Evolutionary conservation across 2,329 filamentous ascomycete genomes (phyloP).

Genomic region (Fusarium sp.): DNA sequence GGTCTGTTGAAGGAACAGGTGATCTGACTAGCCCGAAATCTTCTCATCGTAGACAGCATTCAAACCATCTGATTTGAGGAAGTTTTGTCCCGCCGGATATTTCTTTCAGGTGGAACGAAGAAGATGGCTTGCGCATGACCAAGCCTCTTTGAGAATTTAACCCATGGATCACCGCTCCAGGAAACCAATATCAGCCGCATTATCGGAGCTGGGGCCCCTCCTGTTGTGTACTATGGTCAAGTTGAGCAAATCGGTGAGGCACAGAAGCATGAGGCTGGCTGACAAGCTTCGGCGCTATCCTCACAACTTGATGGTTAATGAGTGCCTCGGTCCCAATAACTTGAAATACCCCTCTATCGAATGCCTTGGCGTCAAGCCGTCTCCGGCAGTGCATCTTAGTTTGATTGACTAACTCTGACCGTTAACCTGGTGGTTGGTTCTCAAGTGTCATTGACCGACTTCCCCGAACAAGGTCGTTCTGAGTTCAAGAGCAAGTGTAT

Average conservation of each 20-base stretch:
- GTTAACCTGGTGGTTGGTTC: conserved; percentile 3
- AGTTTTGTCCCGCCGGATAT: background rate
- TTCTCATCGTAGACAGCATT: background rate
- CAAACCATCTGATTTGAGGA: conserved; percentile 1
- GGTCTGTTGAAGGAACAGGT: background rate
- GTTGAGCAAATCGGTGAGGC: conserved; percentile 13
- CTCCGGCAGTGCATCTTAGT: conserved; percentile 2
- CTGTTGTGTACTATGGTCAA: background rate
- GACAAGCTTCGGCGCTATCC: conserved; percentile 9
- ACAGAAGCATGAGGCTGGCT: conserved; percentile 28
- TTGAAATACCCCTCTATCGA: conserved; percentile 1
- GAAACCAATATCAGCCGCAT: conserved; percentile 12
- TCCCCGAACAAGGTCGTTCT: background rate
- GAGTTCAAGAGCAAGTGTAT: conserved; percentile 12
- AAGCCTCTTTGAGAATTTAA: conserved; percentile 19
- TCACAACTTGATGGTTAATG: conserved; percentile 1
- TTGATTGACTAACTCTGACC: background rate
- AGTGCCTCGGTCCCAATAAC: conserved; percentile 15
- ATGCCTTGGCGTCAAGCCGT: conserved; percentile 5
- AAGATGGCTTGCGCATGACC: conserved; percentile 23
- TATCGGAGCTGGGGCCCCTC: background rate
- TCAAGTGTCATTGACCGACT: background rate
- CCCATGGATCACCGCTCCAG: conserved; percentile 5
- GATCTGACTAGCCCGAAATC: background rate
- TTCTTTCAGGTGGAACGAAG: background rate